Base-by-base conservation (phyloP, 169 alveolate genomes). In the Neospora caninum region DNA sequence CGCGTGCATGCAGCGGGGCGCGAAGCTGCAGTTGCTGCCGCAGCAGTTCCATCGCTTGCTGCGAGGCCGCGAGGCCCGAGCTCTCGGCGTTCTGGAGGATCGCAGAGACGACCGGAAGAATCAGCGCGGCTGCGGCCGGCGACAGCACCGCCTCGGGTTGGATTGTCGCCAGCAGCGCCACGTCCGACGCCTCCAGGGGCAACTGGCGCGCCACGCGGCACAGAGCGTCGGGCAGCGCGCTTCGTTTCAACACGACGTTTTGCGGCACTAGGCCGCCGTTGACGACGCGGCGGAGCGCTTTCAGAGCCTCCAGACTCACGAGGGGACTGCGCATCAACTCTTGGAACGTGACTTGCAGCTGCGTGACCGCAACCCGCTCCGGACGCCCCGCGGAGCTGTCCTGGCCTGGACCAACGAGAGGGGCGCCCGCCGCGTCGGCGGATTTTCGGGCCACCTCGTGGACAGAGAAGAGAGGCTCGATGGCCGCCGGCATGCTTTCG, bases 41-140 rank as follows among this genome's bases (percentile, higher is more conserved):
- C 80, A 92, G 95, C 83, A 92, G 92, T 92, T 54, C 92, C 88
- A 86, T 64, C 7, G 92, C 92, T 58, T 92, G 95, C 88, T 64
- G 87, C 78, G 92, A 84, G 31, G 93, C 95, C 22, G 82, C 29
- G 29, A 73, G 86, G 36, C 88, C 95, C 25, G 94, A 88, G 18
- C 87, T 67, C 73, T 92, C 67, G 42, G 94, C 86, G 54, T 69
- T 69, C 80, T 53, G 42, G 42, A 92, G 89, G 64, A 86, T 82
- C 18, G 95, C 95, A 0, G 92, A 67, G 92, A 86, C 95, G 45
- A 93, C 82, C 0, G 95, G 95, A 89, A 93, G 93, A 38, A 93
- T 53, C 45, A 93, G 87, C 54, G 67, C 45, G 42, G 88, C 70
- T 34, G 92, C 95, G 0, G 91, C 87, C 38, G 67, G 58, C 36